These are phyloP conservation scores for Lentinula sp. DNA, from an alignment of 768 basidiomycete genomes.

Conservation along the genomic window DNA sequence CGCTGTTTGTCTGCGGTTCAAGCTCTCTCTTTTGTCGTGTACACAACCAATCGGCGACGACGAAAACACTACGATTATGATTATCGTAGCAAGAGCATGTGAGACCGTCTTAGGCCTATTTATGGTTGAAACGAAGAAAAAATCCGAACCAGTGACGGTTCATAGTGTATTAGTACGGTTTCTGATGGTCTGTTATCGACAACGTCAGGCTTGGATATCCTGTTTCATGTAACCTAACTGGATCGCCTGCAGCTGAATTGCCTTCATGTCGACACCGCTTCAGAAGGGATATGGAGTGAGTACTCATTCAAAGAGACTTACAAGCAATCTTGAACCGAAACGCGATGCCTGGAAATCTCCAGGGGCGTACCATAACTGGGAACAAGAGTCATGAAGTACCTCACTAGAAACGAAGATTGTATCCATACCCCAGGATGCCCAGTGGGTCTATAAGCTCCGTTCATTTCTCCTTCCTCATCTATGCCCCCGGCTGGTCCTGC, in stretches of 20 bases:
- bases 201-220: neutral
- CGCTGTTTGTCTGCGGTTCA: too few relatives aligned
- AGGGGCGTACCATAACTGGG: slow-evolving; percentile 21
- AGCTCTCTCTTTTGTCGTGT: too few relatives aligned
- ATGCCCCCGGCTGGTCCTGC: slow-evolving; percentile 20
- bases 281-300: neutral
- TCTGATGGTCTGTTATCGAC: too few relatives aligned
- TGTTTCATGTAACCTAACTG: slow-evolving; percentile 13
- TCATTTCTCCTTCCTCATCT: slow-evolving; percentile 24
- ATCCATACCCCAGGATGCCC: slow-evolving; percentile 23
- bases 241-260: slow-evolving; percentile 20
- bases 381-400: neutral
- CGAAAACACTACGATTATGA: too few relatives aligned
- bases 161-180: too few relatives aligned
- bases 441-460: slow-evolving; percentile 21
- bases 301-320: slow-evolving; percentile 3
- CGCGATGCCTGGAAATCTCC: slow-evolving; percentile 21
- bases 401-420: neutral
- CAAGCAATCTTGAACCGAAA: slow-evolving; percentile 21
- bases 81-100: too few relatives aligned
- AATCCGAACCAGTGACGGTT: too few relatives aligned
- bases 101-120: too few relatives aligned
- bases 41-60: too few relatives aligned
- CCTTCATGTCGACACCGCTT: slow-evolving; percentile 10
- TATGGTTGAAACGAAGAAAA: too few relatives aligned